Evolutionary conservation across 78 protist species (phyloP).

Genomic region (Protostelium mycophagum): DNA sequence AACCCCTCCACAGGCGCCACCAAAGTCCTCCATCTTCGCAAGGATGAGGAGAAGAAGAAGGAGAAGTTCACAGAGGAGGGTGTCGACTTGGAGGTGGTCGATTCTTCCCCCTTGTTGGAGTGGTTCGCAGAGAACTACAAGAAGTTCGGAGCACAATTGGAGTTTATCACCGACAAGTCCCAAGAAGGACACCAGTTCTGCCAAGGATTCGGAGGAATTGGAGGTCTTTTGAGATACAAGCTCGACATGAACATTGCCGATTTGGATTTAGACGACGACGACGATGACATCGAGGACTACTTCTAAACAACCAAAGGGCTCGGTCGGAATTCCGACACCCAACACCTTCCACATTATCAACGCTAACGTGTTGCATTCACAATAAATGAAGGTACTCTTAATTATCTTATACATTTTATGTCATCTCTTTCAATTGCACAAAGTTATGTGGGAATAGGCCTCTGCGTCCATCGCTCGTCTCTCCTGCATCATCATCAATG

Average conservation of each 20-base stretch:
- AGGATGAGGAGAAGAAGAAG: slow-evolving; percentile 64
- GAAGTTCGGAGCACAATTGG: slow-evolving; percentile 88
- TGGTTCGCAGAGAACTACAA: slow-evolving; percentile 95
- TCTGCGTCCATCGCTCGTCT: background rate
- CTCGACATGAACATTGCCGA: slow-evolving; percentile 30
- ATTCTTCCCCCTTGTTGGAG: slow-evolving; percentile 82
- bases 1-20: slow-evolving; percentile 42
- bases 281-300: background rate
- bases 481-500: background rate
- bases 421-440: background rate
- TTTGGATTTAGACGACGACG: background rate
- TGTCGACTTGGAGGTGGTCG: slow-evolving; percentile 75
- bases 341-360: too few relatives aligned
- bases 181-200: slow-evolving; percentile 99
- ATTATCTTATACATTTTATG: too few relatives aligned
- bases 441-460: background rate
- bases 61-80: slow-evolving; percentile 62
- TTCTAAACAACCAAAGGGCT: too few relatives aligned
- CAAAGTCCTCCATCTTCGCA: slow-evolving; percentile 34
- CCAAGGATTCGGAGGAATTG: slow-evolving; percentile 98
- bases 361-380: too few relatives aligned
- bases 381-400: too few relatives aligned
- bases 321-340: too few relatives aligned
- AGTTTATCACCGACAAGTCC: slow-evolving; percentile 93
- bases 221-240: slow-evolving; percentile 90